Base-by-base conservation (phyloP, 805 yeast species). In the Pichia occidentalis region DNA sequence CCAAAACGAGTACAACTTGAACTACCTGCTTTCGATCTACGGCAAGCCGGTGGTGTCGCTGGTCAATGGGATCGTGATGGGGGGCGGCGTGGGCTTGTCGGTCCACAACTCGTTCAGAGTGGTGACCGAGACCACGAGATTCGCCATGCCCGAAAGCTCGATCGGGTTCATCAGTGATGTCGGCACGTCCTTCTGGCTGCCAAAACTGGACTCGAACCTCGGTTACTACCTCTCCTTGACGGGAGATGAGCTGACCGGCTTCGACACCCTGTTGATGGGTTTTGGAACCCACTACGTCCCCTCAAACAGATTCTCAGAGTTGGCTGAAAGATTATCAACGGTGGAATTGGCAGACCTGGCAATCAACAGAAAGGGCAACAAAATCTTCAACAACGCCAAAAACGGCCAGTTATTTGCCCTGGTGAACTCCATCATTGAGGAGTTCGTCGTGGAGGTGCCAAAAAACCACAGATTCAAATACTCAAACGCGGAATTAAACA, bases 131-230 rank as follows among this genome's bases (percentile, higher is more conserved):
- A 73, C 75, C 51, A 88, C 97, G 9, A 72, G 80, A 57, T 73
- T 87, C 64, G 95, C 97, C 45, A 92, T 92, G 98, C 97, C 98
- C 7, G 97, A 92, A 63, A 83, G 94, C 70, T 87, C 85, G 53
- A 92, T 92, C 58, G 98, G 98, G 1, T 85, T 86, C 60, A 84
- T 85, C 63, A 95, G 95, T 16, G 98, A 92, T 60, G 97, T 92
- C 10, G 98, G 97, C 30, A 80, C 94, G 25, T 77, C 95, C 9
- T 90, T 85, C 63, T 88, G 87, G 62, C 66, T 92, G 50, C 87
- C 95, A 24, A 75, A 83, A 46, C 62, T 86, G 43, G 87, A 85
- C 51, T 85, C 85, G 36, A 77, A 85, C 49, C 64, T 88, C 43
- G 97, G 97, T 33, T 74, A 80, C 57, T 92, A 82, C 61, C 63